Conservation (phyloP, 108 stramenopile species). For the Pelagomonas calceolata region DNA sequence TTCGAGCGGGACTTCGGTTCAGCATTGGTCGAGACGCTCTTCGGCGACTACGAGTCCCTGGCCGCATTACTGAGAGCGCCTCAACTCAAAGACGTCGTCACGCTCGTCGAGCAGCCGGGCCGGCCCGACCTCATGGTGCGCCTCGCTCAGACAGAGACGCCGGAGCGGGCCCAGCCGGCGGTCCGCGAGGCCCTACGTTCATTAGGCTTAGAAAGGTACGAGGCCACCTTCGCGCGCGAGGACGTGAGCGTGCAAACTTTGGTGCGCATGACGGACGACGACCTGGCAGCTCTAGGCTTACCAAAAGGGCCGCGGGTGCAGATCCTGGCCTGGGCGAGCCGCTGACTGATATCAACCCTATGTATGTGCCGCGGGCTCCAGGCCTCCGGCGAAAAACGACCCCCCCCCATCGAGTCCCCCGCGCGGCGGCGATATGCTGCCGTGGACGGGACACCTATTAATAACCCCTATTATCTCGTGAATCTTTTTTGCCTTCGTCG, state of each 20-base stretch:
- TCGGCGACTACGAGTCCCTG: background rate
- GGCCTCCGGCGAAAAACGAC: too few relatives aligned
- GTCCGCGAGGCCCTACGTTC: background rate
- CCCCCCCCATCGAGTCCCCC: too few relatives aligned
- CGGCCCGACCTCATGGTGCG: background rate
- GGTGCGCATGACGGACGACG: too few relatives aligned
- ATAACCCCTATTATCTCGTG: too few relatives aligned
- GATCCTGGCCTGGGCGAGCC: background rate
- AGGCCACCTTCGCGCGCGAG: background rate
- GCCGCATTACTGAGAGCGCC: background rate
- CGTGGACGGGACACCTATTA: too few relatives aligned
- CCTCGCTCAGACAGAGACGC: too few relatives aligned
- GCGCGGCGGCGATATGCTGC: too few relatives aligned
- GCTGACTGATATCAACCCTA: too few relatives aligned
- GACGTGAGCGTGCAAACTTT: background rate
- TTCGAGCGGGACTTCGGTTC: background rate
- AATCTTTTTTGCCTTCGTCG: too few relatives aligned
- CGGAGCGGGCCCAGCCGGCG: background rate
- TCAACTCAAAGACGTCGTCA: background rate
- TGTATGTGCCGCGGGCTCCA: too few relatives aligned
- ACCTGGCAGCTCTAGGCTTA: too few relatives aligned
- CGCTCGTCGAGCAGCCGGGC: background rate
- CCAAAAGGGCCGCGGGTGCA: too few relatives aligned
- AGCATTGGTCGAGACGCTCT: background rate
- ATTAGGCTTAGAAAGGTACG: background rate